Conservation (phyloP, 2,329 filamentous ascomycete genomes). For the Botrytis cinerea region DNA sequence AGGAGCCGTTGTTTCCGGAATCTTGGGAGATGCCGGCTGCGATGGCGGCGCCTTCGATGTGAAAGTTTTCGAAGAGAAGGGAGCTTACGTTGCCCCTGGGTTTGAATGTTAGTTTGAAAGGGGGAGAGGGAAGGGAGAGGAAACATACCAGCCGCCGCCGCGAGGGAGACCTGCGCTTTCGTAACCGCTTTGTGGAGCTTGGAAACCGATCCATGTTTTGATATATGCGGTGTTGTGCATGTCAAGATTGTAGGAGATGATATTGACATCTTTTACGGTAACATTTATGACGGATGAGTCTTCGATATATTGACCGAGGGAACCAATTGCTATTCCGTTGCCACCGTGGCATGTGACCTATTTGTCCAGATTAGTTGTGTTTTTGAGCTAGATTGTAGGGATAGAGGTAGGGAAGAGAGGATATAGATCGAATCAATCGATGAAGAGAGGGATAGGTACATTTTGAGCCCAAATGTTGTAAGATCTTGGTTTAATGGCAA, state of each 20-base stretch:
- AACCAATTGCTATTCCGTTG: slow-evolving; percentile 58
- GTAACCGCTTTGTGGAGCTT: slow-evolving; percentile 50
- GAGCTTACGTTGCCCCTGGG: slow-evolving; percentile 51
- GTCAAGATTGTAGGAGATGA: slow-evolving; percentile 49
- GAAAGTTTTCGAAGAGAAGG: slow-evolving; percentile 54
- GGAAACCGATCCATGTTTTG: slow-evolving; percentile 57
- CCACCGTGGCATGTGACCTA: slow-evolving; percentile 51
- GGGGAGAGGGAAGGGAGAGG: not conserved
- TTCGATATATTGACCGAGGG: slow-evolving; percentile 57
- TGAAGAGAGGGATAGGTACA: slow-evolving; percentile 35
- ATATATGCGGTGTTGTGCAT: slow-evolving; percentile 54
- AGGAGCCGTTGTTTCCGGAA: slow-evolving; percentile 52
- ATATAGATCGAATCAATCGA: too few species aligned
- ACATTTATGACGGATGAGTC: slow-evolving; percentile 55
- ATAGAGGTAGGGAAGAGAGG: not conserved
- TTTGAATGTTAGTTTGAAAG: not conserved
- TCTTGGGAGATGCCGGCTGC: slow-evolving; percentile 51
- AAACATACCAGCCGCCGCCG: slow-evolving; percentile 51
- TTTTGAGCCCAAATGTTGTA: slow-evolving; percentile 53
- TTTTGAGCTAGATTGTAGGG: not conserved
- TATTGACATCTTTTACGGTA: slow-evolving; percentile 49
- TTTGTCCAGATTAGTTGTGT: not conserved
- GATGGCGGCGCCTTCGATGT: slow-evolving; percentile 48
- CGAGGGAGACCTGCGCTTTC: slow-evolving; percentile 51
- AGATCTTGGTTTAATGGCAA: slow-evolving; percentile 58